Conservation (phyloP, 2,329 filamentous ascomycete species). For the Blastomyces percursus region DNA sequence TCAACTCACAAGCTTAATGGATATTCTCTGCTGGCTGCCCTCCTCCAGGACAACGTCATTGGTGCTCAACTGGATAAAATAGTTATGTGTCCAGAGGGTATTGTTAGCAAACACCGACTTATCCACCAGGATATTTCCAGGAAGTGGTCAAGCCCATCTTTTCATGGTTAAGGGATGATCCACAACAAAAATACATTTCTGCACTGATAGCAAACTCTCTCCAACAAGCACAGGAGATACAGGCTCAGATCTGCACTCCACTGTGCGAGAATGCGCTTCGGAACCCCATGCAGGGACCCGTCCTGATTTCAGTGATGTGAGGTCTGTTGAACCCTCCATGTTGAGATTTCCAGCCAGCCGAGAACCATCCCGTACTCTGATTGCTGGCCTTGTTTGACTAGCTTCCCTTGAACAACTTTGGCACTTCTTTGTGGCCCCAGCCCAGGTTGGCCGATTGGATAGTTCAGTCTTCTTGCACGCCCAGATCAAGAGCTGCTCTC, state of each 20-base stretch:
- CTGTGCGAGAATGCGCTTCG: not conserved
- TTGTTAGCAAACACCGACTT: not conserved
- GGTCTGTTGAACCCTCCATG: not conserved
- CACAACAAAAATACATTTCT: too few species aligned
- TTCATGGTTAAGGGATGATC: too few species aligned
- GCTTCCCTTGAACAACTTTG: not conserved
- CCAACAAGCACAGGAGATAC: not conserved
- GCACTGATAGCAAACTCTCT: not conserved
- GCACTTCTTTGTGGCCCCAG: not conserved
- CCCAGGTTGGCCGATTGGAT: not conserved
- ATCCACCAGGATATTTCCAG: not conserved
- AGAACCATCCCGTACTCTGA: not conserved
- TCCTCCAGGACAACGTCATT: not conserved
- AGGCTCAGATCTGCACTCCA: not conserved
- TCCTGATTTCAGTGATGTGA: not conserved
- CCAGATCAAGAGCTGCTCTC: not conserved
- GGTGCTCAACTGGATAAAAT: not conserved
- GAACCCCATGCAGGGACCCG: not conserved
- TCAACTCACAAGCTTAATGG: too few species aligned
- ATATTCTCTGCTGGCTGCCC: not conserved
- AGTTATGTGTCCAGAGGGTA: too few species aligned
- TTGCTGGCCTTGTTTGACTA: not conserved
- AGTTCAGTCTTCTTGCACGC: not conserved
- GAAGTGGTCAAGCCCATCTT: too few species aligned
- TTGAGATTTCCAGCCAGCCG: not conserved